A percentile compares a stretch with the other conserved stretches of the same genome.
Conservation (phyloP, 352 stramenopile genomes). For the Pythium angustatum region DNA sequence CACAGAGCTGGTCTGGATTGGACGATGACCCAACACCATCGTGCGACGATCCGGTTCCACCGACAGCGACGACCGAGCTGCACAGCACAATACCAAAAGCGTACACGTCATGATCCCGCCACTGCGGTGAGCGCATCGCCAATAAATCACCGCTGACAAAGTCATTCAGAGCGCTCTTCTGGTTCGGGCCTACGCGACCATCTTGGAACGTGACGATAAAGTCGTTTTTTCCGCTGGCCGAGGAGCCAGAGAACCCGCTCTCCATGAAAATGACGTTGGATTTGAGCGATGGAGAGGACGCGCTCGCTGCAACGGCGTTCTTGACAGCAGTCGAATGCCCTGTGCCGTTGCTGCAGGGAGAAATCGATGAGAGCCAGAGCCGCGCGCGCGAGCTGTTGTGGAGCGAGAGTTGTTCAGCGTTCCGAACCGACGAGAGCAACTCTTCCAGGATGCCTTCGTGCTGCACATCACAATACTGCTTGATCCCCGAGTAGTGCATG, state of each 20-base stretch:
- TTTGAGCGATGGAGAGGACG: conserved; percentile 29
- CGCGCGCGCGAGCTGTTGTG: conserved; percentile 30
- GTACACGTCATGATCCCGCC: conserved; percentile 56
- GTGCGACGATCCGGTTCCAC: conserved; percentile 12
- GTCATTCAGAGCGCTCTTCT: conserved; percentile 31
- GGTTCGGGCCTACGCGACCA: neutral
- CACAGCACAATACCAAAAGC: conserved; percentile 72
- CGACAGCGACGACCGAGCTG: conserved; percentile 53
- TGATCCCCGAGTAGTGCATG: conserved; percentile 44
- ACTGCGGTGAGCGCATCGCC: conserved; percentile 54
- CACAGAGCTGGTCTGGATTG: conserved; percentile 56
- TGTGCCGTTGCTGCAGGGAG: conserved; percentile 37
- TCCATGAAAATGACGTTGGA: conserved; percentile 68
- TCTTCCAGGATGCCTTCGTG: conserved; percentile 74
- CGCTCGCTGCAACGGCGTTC: conserved; percentile 4
- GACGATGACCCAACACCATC: conserved; percentile 13
- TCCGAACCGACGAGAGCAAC: conserved; percentile 54
- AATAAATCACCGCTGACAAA: conserved; percentile 70
- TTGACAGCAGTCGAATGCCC: conserved; percentile 21
- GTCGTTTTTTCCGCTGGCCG: conserved; percentile 41
- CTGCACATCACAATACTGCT: conserved; percentile 59
- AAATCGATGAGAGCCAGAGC: conserved; percentile 60
- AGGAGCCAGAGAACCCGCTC: conserved; percentile 60
- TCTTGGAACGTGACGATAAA: conserved; percentile 67
- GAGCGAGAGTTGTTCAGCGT: conserved; percentile 41